Conservation (phyloP, 345 rosid genomes). For the Geranium rotundifolium region DNA sequence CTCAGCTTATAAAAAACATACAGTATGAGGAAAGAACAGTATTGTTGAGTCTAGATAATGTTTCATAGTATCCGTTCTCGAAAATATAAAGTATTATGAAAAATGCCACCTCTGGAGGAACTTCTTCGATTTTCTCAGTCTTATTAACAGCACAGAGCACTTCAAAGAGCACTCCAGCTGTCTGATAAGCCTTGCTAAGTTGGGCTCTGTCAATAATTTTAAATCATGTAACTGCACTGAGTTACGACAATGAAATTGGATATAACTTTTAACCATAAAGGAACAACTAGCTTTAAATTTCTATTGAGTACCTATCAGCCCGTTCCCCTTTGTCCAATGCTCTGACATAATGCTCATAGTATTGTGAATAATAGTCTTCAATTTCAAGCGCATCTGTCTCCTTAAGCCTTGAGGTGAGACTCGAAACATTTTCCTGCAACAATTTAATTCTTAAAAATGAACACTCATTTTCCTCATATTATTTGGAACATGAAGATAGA, state of each 20-base stretch:
- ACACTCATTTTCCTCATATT: neutral
- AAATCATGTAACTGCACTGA: neutral
- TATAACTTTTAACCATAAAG: neutral
- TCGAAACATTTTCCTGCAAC: conserved; percentile 75
- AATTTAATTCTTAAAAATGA: conserved; percentile 4
- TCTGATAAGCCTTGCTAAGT: conserved; percentile 96
- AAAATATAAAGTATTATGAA: neutral
- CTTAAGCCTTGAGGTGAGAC: conserved; percentile 85
- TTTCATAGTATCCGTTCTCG: no score
- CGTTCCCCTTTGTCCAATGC: conserved; percentile 91
- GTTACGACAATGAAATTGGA: neutral
- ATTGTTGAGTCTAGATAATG: no score
- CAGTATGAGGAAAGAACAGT: no score
- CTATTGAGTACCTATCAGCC: conserved; percentile 64
- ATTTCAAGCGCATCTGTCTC: conserved; percentile 96
- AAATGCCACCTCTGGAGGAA: conserved; percentile 78
- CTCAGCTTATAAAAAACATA: no score
- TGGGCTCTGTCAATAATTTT: conserved; percentile 61
- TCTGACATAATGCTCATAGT: conserved; percentile 81
- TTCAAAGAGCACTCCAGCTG: conserved; percentile 96
- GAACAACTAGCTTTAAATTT: neutral
- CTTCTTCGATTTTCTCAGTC: conserved; percentile 95
- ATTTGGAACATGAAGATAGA: neutral
- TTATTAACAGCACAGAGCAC: conserved; percentile 96
- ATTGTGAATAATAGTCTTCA: conserved; percentile 83